These are phyloP conservation scores for Proliferodiscus dingleyae DNA, from an alignment of 2,329 filamentous ascomycete genomes.

Conservation along the genomic window DNA sequence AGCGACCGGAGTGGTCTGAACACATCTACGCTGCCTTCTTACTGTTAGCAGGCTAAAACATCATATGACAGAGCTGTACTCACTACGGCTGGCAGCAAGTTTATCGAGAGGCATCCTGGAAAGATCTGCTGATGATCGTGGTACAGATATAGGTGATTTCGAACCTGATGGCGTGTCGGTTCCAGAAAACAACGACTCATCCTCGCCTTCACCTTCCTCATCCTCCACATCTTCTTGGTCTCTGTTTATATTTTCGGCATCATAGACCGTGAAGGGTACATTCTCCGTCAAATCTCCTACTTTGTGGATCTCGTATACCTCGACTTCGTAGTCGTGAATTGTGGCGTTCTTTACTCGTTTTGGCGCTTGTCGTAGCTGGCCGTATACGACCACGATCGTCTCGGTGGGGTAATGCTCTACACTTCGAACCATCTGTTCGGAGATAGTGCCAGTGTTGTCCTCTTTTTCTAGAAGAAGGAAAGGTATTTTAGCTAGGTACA, in stretches of 20 bases:
- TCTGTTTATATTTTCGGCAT: constrained; percentile 57
- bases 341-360: constrained; percentile 71
- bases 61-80: constrained; percentile 3
- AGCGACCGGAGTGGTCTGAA: constrained; percentile 23
- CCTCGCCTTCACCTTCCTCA: constrained; percentile 40
- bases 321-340: constrained; percentile 71
- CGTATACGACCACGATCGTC: constrained; percentile 71
- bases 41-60: constrained; percentile 3
- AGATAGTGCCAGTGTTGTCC: constrained; percentile 47
- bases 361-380: constrained; percentile 66
- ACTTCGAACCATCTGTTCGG: constrained; percentile 78
- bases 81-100: constrained; percentile 16
- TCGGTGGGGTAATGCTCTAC: constrained; percentile 77
- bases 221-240: constrained; percentile 51
- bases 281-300: constrained; percentile 56
- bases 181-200: constrained; percentile 5
- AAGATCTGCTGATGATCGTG: constrained; percentile 10
- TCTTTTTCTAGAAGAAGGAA: constrained; percentile 18
- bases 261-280: constrained; percentile 65
- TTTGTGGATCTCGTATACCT: constrained; percentile 61
- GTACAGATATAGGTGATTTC: neutral
- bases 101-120: constrained; percentile 7
- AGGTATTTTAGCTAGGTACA: constrained; percentile 4
- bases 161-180: constrained; percentile 5
- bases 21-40: constrained; percentile 23